Percentiles rank a stretch among this genome's conserved stretches.
Evolutionary conservation across 306 rosid genomes (phyloP).

Genomic region (Echinosophora koreensis): DNA sequence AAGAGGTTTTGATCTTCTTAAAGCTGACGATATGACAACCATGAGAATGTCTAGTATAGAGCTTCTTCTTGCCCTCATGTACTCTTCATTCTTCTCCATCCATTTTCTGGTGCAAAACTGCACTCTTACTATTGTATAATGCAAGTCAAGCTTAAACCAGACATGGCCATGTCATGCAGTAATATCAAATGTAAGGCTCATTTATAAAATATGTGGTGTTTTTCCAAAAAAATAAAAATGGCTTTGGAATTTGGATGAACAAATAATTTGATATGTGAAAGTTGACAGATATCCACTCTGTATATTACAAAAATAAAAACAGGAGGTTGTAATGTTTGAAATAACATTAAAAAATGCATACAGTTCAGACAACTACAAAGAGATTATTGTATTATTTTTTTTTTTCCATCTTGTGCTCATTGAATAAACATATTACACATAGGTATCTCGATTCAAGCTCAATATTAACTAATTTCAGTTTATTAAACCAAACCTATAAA

Average conservation of each 20-base stretch:
- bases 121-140: constrained; percentile 29
- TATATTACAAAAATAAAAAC: constrained; percentile 1
- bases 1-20: constrained; percentile 1
- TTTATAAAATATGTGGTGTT: background rate
- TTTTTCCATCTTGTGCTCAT: background rate
- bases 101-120: background rate
- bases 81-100: constrained; percentile 6
- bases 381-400: background rate
- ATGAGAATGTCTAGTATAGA: constrained; percentile 16
- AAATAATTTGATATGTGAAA: background rate
- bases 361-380: background rate
- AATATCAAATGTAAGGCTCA: constrained; percentile 20
- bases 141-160: constrained; percentile 19
- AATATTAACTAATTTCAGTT: background rate
- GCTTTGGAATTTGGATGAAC: constrained; percentile 27
- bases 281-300: background rate
- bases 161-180: constrained; percentile 30
- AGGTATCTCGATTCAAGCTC: constrained; percentile 1
- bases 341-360: constrained; percentile 1
- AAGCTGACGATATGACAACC: background rate
- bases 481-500: background rate
- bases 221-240: background rate
- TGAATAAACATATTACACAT: background rate
- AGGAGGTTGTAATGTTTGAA: background rate
- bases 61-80: constrained; percentile 18